Base-by-base conservation (phyloP, 108 stramenopile genomes). In the Hondaea fermentalgiana region DNA sequence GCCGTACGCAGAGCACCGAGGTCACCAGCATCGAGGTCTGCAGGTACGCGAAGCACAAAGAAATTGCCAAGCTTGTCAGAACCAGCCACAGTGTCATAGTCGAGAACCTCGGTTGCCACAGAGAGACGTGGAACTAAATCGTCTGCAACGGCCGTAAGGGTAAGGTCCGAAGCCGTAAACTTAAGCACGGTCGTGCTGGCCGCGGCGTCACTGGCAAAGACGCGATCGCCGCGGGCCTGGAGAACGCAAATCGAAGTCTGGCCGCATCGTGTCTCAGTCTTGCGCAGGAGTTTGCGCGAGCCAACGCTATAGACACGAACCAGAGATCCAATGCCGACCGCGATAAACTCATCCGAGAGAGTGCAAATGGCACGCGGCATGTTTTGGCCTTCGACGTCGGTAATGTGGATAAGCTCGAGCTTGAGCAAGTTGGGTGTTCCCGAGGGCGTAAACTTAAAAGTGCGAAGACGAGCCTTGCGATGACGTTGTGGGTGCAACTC, bases 11-110 rank as follows among this genome's bases (percentile, higher is more conserved):
- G 16, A 95, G 92, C 14, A 94, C 95, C 88, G 94, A 94, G 88
- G 91, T 97, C 96, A 28, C 95, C 91, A 5, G 94, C 94, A 25
- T 5, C 87, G 23, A 95, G 92, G 44, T 96, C 96, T 58, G 94
- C 90, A 43, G 97, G 96, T 12, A 96, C 72, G n/a, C 97, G 94
- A 57, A 99, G 89, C 17, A 98, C 93, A 43, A 96, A 96, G 19
- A 99, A 90, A 91, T 98, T 98, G 35, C 99, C 99, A 90, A 98
- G 98, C 89, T 98, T 98, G 93, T 98, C 98, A 1, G 96, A 97
- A 0, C 96, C 98, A 5, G 97, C 97, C 49, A 97, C 95, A 44
- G 98, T 99, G 91, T 99, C 96, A 91, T 96, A 95, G 91, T 99
- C 99, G 57, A 99, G 92, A 45, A 98, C 92, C 60, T 96, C 96